These are phyloP conservation scores for Pseudogymnoascus sp. DNA, from an alignment of 2,329 filamentous ascomycete genomes.

Conservation along the genomic window DNA sequence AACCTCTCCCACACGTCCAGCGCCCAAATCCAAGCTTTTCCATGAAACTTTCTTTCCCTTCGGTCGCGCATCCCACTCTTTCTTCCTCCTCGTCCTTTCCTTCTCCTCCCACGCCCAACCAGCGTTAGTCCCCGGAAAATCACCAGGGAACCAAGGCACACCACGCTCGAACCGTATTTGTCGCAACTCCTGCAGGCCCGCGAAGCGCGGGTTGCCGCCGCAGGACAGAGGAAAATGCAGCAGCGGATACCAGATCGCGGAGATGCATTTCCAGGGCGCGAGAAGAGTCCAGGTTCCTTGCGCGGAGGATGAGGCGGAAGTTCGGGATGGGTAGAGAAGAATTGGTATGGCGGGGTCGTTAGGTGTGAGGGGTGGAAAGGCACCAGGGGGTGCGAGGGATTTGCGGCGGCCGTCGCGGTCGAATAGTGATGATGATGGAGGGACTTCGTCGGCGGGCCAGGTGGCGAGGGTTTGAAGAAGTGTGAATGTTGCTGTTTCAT, in stretches of 20 bases:
- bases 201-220: conserved; percentile 75
- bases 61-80: conserved; percentile 68
- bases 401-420: conserved; percentile 65
- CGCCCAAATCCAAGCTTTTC: conserved; percentile 66
- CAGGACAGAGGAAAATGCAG: conserved; percentile 75
- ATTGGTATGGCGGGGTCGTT: conserved; percentile 74
- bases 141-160: conserved; percentile 77
- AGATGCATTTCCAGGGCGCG: conserved; percentile 84
- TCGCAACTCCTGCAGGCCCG: conserved; percentile 69
- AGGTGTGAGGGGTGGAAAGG: conserved; percentile 48
- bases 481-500: conserved; percentile 29
- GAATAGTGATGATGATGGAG: conserved; percentile 54
- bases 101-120: conserved; percentile 72
- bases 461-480: conserved; percentile 56
- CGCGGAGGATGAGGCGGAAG: conserved; percentile 39
- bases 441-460: conserved; percentile 58
- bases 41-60: conserved; percentile 77
- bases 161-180: conserved; percentile 78
- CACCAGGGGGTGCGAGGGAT: conserved; percentile 54
- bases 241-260: conserved; percentile 77
- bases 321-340: conserved; percentile 57
- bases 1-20: conserved; percentile 70
- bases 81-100: conserved; percentile 52
- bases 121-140: conserved; percentile 72
- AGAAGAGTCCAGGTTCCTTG: conserved; percentile 77